Evolutionary conservation across 1,284 basidiomycete genomes (phyloP), one percentile per base, ranked within the genome.

Genomic region (Cryptococcus sp.): DNA sequence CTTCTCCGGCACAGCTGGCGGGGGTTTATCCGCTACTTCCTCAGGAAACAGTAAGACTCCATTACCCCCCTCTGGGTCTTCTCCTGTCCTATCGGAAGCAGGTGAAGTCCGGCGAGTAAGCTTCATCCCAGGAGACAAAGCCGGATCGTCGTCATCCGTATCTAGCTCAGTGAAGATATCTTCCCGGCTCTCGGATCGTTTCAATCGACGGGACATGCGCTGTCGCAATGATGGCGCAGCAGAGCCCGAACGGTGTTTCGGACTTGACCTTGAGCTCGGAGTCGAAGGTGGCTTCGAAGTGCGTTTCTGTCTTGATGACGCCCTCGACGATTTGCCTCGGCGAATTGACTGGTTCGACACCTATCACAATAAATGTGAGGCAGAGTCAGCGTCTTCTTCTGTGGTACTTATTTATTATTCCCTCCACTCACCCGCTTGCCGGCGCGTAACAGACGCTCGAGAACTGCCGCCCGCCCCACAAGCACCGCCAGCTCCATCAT

Each of bases 381-480:
- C 29, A 34, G 29, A 7, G 5, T 34, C 29, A 34, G 8, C 13
- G 8, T 34, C 29, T 34, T 29, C 10, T 13, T 34, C 29, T n/a
- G n/a, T n/a, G n/a, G 29, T 34, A 34, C 8, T 7, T 2, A 4
- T 7, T 13, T 10, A 34, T 13, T 7, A 13, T 34, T 13, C 2
- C 2, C 20, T 17, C 3, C 16, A 65, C 68, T 59, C 46, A 71
- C 74, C 53, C 74, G 61, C 54, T 72, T 73, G 2, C 72, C 74
- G 10, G 65, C 59, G 13, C 61, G 61, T 25, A 76, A 56, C 40
- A 75, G 64, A 22, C 68, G 57, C 59, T 76, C 74, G 4, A 76
- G 60, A 0, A 74, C 62, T 3, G 65, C 70, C 20, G 74, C 73
- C 19, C 74, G 54, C 1, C 69, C 67, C 6, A 68, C 67, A 0